phyloP scores from a whole-genome alignment of 495 filamentous ascomycete species.

The Xanthoparmelia taractica region DNA sequence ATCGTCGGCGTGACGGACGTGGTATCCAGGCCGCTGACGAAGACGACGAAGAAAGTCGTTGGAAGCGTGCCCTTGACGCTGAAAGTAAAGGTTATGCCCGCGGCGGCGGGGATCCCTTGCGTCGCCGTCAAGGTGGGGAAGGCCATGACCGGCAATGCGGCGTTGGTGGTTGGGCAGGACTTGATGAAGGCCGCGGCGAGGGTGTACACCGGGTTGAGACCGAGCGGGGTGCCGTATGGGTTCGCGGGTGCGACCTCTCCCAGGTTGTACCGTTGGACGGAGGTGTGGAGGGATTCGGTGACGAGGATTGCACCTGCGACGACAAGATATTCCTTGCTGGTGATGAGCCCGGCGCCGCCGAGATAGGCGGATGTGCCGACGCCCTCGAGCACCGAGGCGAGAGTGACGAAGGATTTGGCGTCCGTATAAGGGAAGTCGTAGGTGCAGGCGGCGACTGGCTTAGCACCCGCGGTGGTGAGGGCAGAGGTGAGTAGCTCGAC shows the following conservation, averaged over 20 bases:
- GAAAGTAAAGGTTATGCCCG: conserved; percentile 11
- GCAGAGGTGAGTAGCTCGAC: conserved; percentile 46
- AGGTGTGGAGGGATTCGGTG: conserved; percentile 50
- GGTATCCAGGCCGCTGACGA: conserved; percentile 30
- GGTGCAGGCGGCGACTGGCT: conserved; percentile 43
- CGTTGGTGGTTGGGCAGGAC: conserved; percentile 45
- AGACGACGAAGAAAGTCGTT: conserved; percentile 19
- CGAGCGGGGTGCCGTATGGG: conserved; percentile 48
- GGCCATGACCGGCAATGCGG: conserved; percentile 45
- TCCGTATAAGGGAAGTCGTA: conserved; percentile 49
- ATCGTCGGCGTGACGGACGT: conserved; percentile 22
- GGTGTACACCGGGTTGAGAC: conserved; percentile 49
- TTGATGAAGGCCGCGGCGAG: conserved; percentile 50
- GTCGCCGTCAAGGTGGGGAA: conserved; percentile 40
- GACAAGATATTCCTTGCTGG: conserved; percentile 42
- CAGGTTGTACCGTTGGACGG: conserved; percentile 44
- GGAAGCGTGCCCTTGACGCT: conserved; percentile 6
- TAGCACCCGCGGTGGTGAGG: conserved; percentile 37
- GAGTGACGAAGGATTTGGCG: conserved; percentile 39
- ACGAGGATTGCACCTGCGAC: conserved; percentile 54
- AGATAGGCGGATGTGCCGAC: conserved; percentile 51
- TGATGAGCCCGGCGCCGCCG: conserved; percentile 48
- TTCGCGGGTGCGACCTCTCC: conserved; percentile 43
- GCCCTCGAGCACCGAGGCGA: conserved; percentile 48
- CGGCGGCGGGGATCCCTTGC: conserved; percentile 15